A percentile compares a stretch with the other conserved stretches of the same genome.
These are phyloP conservation scores for Anisodus tanguticus DNA, from an alignment of 257 asterid genomes.

Conservation along the genomic window DNA sequence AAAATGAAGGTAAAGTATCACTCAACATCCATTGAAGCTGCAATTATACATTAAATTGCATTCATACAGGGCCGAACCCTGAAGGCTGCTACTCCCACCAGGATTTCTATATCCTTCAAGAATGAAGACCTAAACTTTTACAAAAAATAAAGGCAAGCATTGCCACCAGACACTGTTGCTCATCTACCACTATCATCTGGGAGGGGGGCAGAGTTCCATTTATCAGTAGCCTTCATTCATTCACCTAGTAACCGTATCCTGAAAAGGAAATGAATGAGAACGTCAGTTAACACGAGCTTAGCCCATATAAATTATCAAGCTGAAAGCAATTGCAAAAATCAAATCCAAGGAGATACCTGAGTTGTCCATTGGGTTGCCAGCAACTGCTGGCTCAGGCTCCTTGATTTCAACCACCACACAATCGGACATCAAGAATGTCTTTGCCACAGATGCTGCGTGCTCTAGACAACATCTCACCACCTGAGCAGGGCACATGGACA, in stretches of 20 bases:
- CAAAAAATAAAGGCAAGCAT: constrained; percentile 41
- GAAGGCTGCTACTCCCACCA: constrained; percentile 40
- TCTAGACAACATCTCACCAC: constrained; percentile 97
- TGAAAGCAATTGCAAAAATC: neutral
- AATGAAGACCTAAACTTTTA: constrained; percentile 39
- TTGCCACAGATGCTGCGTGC: constrained; percentile 93
- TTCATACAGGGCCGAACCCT: constrained; percentile 40
- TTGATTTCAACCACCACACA: constrained; percentile 97
- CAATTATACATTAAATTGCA: constrained; percentile 24
- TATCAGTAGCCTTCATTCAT: constrained; percentile 26
- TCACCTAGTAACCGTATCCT: constrained; percentile 77
- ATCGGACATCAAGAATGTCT: constrained; percentile 96
- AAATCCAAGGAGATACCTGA: constrained; percentile 54
- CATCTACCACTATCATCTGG: neutral
- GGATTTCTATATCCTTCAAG: constrained; percentile 34
- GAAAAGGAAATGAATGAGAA: constrained; percentile 25
- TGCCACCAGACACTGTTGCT: neutral
- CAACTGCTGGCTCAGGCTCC: constrained; percentile 76
- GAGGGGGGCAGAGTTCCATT: neutral
- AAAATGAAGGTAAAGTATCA: no score
- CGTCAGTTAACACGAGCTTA: no score
- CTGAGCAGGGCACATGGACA: constrained; percentile 40
- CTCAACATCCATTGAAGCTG: constrained; percentile 20
- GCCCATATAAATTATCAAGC: neutral
- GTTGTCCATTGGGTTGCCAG: constrained; percentile 92